Base-by-base conservation (phyloP, 805 yeast species). In the Zygosaccharomyces gambellarensis region DNA sequence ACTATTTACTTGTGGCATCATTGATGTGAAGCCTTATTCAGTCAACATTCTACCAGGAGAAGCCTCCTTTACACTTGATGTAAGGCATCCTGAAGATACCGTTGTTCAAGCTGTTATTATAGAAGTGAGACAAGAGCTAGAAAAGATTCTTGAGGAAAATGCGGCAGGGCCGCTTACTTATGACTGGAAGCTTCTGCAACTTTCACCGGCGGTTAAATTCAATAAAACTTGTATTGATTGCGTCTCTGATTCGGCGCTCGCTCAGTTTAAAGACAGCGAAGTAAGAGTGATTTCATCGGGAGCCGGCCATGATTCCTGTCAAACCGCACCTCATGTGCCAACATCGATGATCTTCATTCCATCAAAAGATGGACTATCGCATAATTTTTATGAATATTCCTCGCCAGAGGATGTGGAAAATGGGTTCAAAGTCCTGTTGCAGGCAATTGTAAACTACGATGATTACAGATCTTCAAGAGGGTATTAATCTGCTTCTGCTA, bases 271-370 rank as follows among this genome's bases (percentile, higher is more conserved):
- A 1, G 65, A 68, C 23, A 74, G 70, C 1, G 62, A 71, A 34
- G 68, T 71, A 9, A 67, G 72, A 36, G 73, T 70, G 34, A 80
- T 82, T 46, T 74, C 76, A 41, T 78, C 85, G 55, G 89, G 90
- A 27, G 88, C 90, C 4, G 88, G 87, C 9, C 90, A 84, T 56
- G 90, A 84, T 60, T 80, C 87, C 6, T 81, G 87, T 56, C 73
- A 77, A 21, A 80, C 85, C 1, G 72, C 79, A 7, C 57, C 68
- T 5, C 71, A 73, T 41, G 76, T 79, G 36, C 90, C 90, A 36
- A 83, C 90, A 0, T 78, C 87, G 1, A 84, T 84, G 89, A 78
- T 84, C 30, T 84, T 84, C 62, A 80, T 83, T 57, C 90, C 90
- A 6, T 77, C 84, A 28, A 76, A 69, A 54, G 83, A 80, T 58